Evolutionary conservation across 441 rosid species (phyloP).

Genomic region (Viola pubescens): DNA sequence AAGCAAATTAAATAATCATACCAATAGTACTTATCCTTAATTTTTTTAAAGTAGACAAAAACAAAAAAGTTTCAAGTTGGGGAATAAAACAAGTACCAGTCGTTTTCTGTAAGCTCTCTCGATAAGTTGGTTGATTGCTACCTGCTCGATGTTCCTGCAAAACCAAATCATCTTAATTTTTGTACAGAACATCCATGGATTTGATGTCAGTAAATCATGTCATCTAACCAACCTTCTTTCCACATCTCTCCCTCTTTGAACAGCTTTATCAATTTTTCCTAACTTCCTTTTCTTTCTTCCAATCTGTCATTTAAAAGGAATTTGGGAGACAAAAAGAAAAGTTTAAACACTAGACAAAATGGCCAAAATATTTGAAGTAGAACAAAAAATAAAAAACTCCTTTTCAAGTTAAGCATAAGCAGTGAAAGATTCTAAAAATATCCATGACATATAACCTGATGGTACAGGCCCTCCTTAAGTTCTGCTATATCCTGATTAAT

Average conservation of each 20-base stretch:
- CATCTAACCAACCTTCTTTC: conserved; percentile 50
- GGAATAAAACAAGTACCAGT: conserved; percentile 45
- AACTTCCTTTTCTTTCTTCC: conserved; percentile 49
- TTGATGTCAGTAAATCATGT: conserved; percentile 13
- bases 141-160: conserved; percentile 63
- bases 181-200: conserved; percentile 12
- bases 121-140: conserved; percentile 79
- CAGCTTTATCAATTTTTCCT: conserved; percentile 49
- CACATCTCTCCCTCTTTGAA: conserved; percentile 40
- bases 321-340: neutral
- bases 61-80: neutral
- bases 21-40: neutral
- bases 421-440: neutral
- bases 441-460: conserved; percentile 44
- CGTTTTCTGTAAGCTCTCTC: conserved; percentile 76
- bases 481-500: conserved; percentile 54
- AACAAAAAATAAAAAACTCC: neutral
- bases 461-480: conserved; percentile 55
- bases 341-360: neutral
- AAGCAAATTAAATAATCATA: no score
- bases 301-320: conserved; percentile 34
- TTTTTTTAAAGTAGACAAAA: conserved; percentile 4
- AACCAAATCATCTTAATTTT: conserved; percentile 14
- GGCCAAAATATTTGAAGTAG: neutral
- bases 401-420: no score